Evolutionary conservation across 1,139 yeast species (phyloP).

Genomic region (Trichomonascaceae sp.): DNA sequence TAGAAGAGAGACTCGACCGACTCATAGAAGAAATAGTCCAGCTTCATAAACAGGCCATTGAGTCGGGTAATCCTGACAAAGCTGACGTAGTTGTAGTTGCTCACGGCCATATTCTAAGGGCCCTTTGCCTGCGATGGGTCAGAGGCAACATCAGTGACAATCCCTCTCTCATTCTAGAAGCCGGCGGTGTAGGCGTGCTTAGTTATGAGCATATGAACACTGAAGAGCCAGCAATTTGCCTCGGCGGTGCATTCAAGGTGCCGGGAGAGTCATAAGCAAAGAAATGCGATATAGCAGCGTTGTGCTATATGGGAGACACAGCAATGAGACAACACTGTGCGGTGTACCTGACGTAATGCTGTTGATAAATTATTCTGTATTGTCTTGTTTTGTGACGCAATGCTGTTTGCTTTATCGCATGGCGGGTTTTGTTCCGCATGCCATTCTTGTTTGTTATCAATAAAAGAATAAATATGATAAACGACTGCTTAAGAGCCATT

Average conservation of each 20-base stretch:
- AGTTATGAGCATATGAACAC: slow-evolving; percentile 82
- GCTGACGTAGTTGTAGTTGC: slow-evolving; percentile 81
- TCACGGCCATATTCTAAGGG: slow-evolving; percentile 88
- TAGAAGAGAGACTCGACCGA: slow-evolving; percentile 63
- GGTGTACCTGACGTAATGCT: not conserved
- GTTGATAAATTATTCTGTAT: not conserved
- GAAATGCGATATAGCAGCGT: not conserved
- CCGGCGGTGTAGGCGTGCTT: slow-evolving; percentile 92
- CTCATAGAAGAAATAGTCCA: slow-evolving; percentile 56
- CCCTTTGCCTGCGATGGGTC: slow-evolving; percentile 87
- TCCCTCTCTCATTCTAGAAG: slow-evolving; percentile 80
- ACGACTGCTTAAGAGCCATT: not conserved
- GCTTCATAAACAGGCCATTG: slow-evolving; percentile 57
- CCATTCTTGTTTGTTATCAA: too few relatives aligned
- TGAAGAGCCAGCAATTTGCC: slow-evolving; percentile 76
- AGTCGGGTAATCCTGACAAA: slow-evolving; percentile 37
- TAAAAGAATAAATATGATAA: not conserved
- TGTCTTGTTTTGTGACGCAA: too few relatives aligned
- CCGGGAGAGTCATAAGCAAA: slow-evolving; percentile 36
- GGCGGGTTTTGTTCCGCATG: not conserved
- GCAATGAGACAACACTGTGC: not conserved
- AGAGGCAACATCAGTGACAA: slow-evolving; percentile 50
- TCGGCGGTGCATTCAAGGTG: slow-evolving; percentile 63
- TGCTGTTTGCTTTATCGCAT: too few relatives aligned
- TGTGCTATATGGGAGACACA: not conserved